These are phyloP conservation scores for Lecanicillium sp. DNA, from an alignment of 2,329 filamentous ascomycete genomes.

Conservation along the genomic window DNA sequence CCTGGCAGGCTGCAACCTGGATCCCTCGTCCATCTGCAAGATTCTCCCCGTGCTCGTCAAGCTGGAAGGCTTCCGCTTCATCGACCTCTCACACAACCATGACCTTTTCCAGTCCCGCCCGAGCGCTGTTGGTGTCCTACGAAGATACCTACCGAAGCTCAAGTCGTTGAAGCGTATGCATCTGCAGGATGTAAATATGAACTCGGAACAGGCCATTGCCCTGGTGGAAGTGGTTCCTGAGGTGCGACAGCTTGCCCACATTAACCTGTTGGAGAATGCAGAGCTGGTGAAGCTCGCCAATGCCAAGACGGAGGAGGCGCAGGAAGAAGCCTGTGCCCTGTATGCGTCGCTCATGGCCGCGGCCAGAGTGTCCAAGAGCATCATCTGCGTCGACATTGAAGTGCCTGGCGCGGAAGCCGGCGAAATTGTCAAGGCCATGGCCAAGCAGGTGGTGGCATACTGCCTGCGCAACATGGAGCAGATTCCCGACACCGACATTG, in stretches of 20 bases:
- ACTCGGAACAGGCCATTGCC: constrained; percentile 81
- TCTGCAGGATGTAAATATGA: constrained; percentile 75
- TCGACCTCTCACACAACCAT: constrained; percentile 87
- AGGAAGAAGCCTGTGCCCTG: constrained; percentile 90
- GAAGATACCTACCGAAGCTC: constrained; percentile 75
- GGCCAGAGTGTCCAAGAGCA: constrained; percentile 70
- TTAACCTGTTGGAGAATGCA: constrained; percentile 79
- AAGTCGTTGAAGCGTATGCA: constrained; percentile 74
- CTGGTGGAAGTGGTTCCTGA: constrained; percentile 88
- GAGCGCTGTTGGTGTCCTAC: constrained; percentile 65
- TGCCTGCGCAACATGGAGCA: constrained; percentile 86
- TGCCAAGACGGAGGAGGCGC: constrained; percentile 67
- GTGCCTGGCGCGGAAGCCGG: constrained; percentile 74
- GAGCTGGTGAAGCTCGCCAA: constrained; percentile 62
- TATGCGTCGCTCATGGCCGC: constrained; percentile 90
- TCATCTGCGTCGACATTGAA: constrained; percentile 89
- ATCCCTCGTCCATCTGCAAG: constrained; percentile 61
- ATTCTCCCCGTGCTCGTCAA: constrained; percentile 67
- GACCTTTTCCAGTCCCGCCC: constrained; percentile 67
- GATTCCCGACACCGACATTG: constrained; percentile 59
- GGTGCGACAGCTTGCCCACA: constrained; percentile 69
- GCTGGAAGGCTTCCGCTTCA: constrained; percentile 70
- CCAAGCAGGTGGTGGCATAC: constrained; percentile 91
- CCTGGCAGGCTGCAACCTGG: constrained; percentile 77
- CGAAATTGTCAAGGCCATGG: constrained; percentile 84